Conservation (phyloP, 2,329 filamentous ascomycete genomes). For the Monosporascus sp. region DNA sequence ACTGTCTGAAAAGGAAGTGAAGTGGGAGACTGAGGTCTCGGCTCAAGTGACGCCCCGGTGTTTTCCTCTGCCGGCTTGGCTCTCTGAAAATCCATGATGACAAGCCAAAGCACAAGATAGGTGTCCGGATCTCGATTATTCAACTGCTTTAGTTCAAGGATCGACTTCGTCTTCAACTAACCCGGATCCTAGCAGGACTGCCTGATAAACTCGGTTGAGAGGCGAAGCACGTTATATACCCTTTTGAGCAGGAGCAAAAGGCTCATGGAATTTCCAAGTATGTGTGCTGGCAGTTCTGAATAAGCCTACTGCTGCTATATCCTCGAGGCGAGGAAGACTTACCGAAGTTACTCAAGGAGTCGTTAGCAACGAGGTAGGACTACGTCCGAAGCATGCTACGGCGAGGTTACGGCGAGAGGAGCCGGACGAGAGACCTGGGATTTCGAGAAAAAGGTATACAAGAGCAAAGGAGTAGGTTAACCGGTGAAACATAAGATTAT, state of each 20-base stretch:
- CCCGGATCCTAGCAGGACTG: no score
- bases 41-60: conserved; percentile 11
- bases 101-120: neutral
- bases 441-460: neutral
- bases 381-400: no score
- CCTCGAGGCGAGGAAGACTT: no score
- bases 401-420: neutral
- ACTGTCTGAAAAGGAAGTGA: conserved; percentile 18
- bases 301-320: no score
- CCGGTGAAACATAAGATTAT: neutral
- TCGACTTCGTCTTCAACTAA: no score
- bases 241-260: no score
- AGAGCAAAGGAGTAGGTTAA: neutral
- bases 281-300: no score
- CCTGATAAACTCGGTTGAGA: no score
- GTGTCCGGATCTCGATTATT: neutral
- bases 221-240: no score
- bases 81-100: neutral
- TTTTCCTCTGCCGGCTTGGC: neutral
- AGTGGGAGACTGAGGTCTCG: conserved; percentile 9
- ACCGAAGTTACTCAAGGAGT: no score
- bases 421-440: neutral
- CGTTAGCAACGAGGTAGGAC: no score
- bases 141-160: neutral
- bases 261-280: no score